These are phyloP conservation scores for Aspergillus udagawae DNA, from an alignment of 2,329 filamentous ascomycete genomes.

Conservation along the genomic window DNA sequence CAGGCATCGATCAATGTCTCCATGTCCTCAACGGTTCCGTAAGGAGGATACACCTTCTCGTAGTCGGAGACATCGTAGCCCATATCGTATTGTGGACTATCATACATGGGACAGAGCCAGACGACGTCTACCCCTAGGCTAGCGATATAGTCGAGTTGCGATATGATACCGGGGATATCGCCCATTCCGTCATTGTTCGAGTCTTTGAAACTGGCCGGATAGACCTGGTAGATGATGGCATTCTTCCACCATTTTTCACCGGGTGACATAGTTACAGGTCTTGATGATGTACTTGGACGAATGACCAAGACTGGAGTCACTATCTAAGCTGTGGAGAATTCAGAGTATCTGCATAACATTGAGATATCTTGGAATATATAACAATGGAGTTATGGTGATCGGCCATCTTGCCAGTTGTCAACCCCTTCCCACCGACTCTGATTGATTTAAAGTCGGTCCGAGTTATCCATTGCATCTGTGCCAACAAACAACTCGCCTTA, in stretches of 20 bases:
- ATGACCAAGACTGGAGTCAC: background rate
- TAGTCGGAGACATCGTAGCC: slow-evolving; percentile 58
- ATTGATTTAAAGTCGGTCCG: slow-evolving; percentile 18
- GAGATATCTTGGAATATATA: background rate
- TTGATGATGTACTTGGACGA: background rate
- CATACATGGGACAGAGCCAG: slow-evolving; percentile 51
- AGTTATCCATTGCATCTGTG: background rate
- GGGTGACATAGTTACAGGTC: slow-evolving; percentile 5
- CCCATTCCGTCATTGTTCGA: slow-evolving; percentile 53
- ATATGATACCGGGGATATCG: slow-evolving; percentile 61
- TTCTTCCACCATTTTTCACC: slow-evolving; percentile 35
- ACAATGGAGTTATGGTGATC: background rate
- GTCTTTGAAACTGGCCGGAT: slow-evolving; percentile 55
- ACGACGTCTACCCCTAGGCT: slow-evolving; percentile 58
- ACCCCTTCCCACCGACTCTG: slow-evolving; percentile 1
- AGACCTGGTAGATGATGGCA: slow-evolving; percentile 48
- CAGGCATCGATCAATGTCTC: slow-evolving; percentile 57
- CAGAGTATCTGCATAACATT: too few relatives aligned
- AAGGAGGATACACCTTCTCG: slow-evolving; percentile 55
- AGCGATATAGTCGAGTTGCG: slow-evolving; percentile 60
- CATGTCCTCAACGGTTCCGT: slow-evolving; percentile 63
- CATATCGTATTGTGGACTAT: slow-evolving; percentile 51
- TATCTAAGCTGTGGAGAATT: background rate
- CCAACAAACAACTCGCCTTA: background rate
- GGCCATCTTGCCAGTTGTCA: background rate